Base-by-base conservation (phyloP, 495 filamentous ascomycete genomes). In the Aspergillus indologenus region DNA sequence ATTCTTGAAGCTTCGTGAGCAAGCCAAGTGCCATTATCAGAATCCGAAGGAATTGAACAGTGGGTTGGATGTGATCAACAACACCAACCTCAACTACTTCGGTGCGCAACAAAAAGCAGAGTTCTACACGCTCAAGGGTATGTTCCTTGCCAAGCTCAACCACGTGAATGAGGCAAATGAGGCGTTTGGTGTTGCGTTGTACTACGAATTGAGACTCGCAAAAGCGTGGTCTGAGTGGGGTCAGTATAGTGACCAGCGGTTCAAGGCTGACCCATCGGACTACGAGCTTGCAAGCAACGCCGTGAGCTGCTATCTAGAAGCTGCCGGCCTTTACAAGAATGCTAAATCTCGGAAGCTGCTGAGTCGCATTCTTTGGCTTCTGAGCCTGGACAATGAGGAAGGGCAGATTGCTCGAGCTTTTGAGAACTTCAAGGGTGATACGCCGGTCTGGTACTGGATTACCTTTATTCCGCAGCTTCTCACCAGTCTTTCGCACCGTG, bases 151-250 rank as follows among this genome's bases (percentile, higher is more conserved):
- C 57, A 98, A 96, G 73, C 82, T 98, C 8, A 84, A 85, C 47
- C 86, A 95, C 60, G 89, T 90, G 65, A 86, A 88, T 15, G 95
- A 98, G 55, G 92, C 94, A 6, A 90, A 96, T 64, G 88, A 89
- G 56, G 94, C 95, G 5, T 99, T 94, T 69, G 93, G 95, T 44
- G 90, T 90, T 44, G 95, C 95, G 2, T 76, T 99, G 21, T 96
- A 91, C 73, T 96, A 93, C 61, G 95, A 99, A 64, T 87, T 99
- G 64, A 89, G 90, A 61, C 84, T 96, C 29, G 88, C 94, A 0
- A 99, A 99, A 72, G 95, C 95, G 5, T 99, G 95, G 95, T 93
- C 94, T 57, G 95, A 98, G 74, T 99, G 95, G 95, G 95, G 93
- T 47, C 90, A 93, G 65, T 99, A 96, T 77, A 97, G 94, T 69